Base-by-base conservation (phyloP, 345 rosid species). In the Brassica rapa region DNA sequence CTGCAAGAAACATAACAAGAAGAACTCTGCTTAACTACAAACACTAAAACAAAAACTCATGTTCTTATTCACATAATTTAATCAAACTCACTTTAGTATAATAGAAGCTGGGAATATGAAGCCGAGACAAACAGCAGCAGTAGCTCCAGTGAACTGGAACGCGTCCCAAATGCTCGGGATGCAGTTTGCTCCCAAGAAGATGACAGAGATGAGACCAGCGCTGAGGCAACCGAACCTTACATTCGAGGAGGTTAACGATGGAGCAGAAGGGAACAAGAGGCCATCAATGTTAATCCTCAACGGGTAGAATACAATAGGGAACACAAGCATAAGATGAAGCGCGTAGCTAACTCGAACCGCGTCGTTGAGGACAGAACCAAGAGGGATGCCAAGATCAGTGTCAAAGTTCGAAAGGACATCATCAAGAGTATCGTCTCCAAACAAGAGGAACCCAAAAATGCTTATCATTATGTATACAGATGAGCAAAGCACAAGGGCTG, bases 361-460 rank as follows among this genome's bases (percentile, higher is more conserved):
- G 53, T 91, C 97, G 62, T 87, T 89, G 16, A 93, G 89, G 61
- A 93, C 39, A 60, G 92, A 87, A 68, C 98, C 81, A 60, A 86
- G 84, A 46, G 97, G 98, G 79, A 93, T 91, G 53, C 98, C 91
- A 24, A 93, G 98, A 83, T 88, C 81, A 0, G 90, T 75, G 70
- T 93, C 97, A 16, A 93, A 93, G 87, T 93, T 93, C 53, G 98
- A 90, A 77, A 93, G 97, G 62, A 93, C 97, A 63, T 93, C 98
- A 65, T 93, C 98, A 23, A 89, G 91, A 73, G 98, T 91, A 68
- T 84, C 87, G 14, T 93, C 92, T 0, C 97, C 97, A 23, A 93
- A 93, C 62, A 93, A 90, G 70, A 93, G 97, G 83, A 93, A 88
- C 23, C 97, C 98, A 15, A 93, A 93, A 70, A 91, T 76, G 84